Base-by-base conservation (phyloP, 352 stramenopile genomes). In the Achlya hypogyna region DNA sequence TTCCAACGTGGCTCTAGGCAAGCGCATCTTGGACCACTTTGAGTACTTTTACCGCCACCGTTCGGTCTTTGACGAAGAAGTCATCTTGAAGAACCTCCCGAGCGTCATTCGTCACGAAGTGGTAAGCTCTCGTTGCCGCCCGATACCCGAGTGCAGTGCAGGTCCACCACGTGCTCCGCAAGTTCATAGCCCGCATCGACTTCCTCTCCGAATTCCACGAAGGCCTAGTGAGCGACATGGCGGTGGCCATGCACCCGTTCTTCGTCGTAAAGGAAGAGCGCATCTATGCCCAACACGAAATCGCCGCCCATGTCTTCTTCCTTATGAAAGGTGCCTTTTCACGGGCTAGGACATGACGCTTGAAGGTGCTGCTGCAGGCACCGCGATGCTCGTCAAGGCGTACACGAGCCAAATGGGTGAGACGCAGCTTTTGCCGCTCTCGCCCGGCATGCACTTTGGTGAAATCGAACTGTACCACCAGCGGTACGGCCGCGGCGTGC, bases 391-490 rank as follows among this genome's bases (percentile, higher is more conserved):
- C 8, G 82, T 83, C 34, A 88, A 87, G 63, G 77, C 81, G 27
- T 71, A 77, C 12, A 63, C 74, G 1, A 70, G 62, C 14, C 74
- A 66, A 0, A 80, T 75, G 22, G 76, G 75, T 16, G 85, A 93
- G 22, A 69, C 72, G 28, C 73, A 74, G 23, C 56, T 93, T 9
- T 71, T 74, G 1, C 72, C 75, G 9, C 71, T 89, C 45, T 59
- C 29, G 0, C 51, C 81, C 23, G 85, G 85, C 12, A 78, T 91
- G 25, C 81, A 93, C 60, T 93, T 93, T 74, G 85, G 85, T n/a
- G 85, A 93, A 77, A 79, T 93, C n/a, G 85, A 93, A 69, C 75
- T 93, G 22, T 93, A 91, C 54, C 82, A 91, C 53, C 75, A 85
- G 32, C 69, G 88, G 4, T 79, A 90, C 49, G 85, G 83, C 35